phyloP scores from a whole-genome alignment of 176 grass and related monocot species.

The Carex cristatella region DNA sequence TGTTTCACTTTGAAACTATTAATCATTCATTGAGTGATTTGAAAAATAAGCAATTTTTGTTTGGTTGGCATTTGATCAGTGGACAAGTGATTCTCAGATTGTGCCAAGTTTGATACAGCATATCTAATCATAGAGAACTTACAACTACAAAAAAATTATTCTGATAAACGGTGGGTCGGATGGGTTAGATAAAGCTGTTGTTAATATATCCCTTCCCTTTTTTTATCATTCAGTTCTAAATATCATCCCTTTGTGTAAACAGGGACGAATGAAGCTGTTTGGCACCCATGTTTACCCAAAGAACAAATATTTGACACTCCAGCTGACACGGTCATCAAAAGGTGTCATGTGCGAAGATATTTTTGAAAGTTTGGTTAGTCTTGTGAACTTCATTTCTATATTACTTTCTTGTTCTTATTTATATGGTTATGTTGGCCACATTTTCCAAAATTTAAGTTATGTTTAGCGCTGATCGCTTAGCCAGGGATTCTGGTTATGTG shows the following conservation, averaged over 20 bases:
- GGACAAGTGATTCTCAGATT: background rate
- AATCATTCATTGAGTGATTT: background rate
- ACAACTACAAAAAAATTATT: background rate
- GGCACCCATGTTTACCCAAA: constrained; percentile 94
- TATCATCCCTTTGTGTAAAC: constrained; percentile 4
- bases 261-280: constrained; percentile 92
- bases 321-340: constrained; percentile 72
- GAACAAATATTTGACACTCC: constrained; percentile 96
- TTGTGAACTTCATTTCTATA: background rate
- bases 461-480: background rate
- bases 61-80: background rate
- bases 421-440: background rate
- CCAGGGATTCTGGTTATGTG: background rate
- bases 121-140: background rate
- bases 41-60: background rate
- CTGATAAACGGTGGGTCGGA: background rate
- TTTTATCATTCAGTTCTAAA: background rate
- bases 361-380: constrained; percentile 84
- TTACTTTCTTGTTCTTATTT: background rate
- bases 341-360: constrained; percentile 80
- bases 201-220: background rate
- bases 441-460: background rate
- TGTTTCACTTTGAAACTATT: background rate
- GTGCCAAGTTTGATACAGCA: background rate
- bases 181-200: background rate